A percentile compares a stretch with the other conserved stretches of the same genome.
phyloP scores from a whole-genome alignment of 192 early-diverging fungal genomes.

The Coemansia biformis region DNA sequence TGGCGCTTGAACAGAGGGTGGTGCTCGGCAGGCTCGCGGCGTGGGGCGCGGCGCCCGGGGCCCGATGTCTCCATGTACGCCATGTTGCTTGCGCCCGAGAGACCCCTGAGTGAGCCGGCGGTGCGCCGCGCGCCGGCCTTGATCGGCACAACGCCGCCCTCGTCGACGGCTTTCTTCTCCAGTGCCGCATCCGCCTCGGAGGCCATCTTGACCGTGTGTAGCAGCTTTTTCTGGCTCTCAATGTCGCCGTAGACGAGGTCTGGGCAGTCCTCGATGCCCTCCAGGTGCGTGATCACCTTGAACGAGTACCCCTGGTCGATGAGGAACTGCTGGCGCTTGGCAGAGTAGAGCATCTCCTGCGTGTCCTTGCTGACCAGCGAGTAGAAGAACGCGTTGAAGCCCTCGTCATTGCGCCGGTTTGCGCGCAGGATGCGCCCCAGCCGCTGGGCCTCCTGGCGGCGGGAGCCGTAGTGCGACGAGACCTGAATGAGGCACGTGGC shows the following conservation, averaged over 20 bases:
- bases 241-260: conserved; percentile 71
- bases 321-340: conserved; percentile 98
- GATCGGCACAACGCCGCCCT: neutral
- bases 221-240: conserved; percentile 73
- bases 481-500: conserved; percentile 98
- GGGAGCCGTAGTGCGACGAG: conserved; percentile 94
- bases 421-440: conserved; percentile 91
- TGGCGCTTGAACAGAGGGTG: conserved; percentile 66
- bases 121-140: conserved; percentile 50
- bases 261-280: conserved; percentile 79
- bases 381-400: conserved; percentile 98
- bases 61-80: conserved; percentile 77
- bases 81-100: conserved; percentile 89
- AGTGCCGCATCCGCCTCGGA: conserved; percentile 56
- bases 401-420: conserved; percentile 86
- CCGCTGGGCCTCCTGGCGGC: conserved; percentile 98
- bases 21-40: conserved; percentile 52
- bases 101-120: conserved; percentile 67
- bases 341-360: conserved; percentile 97
- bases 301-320: conserved; percentile 99
- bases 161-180: conserved; percentile 54
- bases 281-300: conserved; percentile 94
- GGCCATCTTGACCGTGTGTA: conserved; percentile 76
- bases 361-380: conserved; percentile 98
- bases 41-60: conserved; percentile 30